Percentiles rank a stretch among this genome's conserved stretches.
Evolutionary conservation across 176 grass and related monocot genomes (phyloP).

Genomic region (Lolium perenne): DNA sequence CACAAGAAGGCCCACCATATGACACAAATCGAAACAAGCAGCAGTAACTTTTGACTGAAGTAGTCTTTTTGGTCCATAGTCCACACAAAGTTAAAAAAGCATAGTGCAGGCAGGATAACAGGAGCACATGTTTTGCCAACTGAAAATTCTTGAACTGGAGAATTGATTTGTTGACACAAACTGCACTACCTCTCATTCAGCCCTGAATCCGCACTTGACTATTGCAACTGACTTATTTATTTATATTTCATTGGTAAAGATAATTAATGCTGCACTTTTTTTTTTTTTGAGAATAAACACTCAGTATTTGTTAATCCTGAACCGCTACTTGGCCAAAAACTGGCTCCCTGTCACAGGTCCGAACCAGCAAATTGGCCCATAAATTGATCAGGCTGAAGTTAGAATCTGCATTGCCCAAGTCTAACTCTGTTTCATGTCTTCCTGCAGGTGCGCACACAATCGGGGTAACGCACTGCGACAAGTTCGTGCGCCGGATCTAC

Average conservation of each 20-base stretch:
- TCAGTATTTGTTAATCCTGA: background rate
- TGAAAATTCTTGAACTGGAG: background rate
- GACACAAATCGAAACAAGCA: background rate
- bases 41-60: conserved; percentile 45
- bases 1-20: background rate
- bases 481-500: conserved; percentile 83
- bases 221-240: too few species aligned
- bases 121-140: background rate
- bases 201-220: background rate
- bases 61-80: conserved; percentile 7
- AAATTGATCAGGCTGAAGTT: background rate
- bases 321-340: too few species aligned
- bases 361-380: background rate
- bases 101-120: background rate
- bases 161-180: background rate
- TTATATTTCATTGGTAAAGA: background rate
- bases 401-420: background rate
- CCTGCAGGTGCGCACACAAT: conserved; percentile 72
- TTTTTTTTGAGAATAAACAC: background rate
- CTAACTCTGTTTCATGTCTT: background rate
- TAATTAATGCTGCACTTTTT: background rate
- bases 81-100: conserved; percentile 2
- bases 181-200: background rate
- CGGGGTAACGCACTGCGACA: conserved; percentile 84
- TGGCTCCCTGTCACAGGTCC: too few species aligned